These are phyloP conservation scores for Scenedesmus sp. DNA, from an alignment of 163 green algal species.

Conservation along the genomic window DNA sequence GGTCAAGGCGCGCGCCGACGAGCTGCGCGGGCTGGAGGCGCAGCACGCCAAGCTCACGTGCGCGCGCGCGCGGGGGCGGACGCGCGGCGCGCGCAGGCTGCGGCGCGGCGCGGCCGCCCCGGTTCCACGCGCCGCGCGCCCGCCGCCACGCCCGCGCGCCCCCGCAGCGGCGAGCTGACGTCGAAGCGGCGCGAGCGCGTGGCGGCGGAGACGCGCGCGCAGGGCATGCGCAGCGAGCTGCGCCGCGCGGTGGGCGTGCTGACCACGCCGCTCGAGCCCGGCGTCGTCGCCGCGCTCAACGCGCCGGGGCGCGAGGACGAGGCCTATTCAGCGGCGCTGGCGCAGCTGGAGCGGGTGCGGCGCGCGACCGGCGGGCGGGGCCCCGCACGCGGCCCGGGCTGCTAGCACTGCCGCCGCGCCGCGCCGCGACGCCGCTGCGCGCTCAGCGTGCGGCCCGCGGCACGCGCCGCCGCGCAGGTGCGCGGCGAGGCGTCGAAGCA, in stretches of 20 bases:
- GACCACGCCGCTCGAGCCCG: neutral
- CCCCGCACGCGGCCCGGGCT: too few species aligned
- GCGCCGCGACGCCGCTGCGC: too few species aligned
- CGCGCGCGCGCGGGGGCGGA: too few species aligned
- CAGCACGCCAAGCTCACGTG: conserved; percentile 11
- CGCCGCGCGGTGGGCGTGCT: neutral
- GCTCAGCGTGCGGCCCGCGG: too few species aligned
- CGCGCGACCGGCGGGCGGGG: too few species aligned
- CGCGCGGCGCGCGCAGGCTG: neutral
- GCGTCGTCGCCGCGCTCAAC: neutral
- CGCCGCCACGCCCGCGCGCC: neutral
- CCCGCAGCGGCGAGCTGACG: conserved; percentile 18
- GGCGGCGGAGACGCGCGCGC: neutral
- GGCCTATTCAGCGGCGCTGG: neutral
- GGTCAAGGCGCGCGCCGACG: neutral
- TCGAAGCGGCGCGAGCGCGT: conserved; percentile 17
- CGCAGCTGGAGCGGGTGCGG: conserved; percentile 1
- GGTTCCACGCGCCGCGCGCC: neutral
- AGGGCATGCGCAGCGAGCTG: conserved; percentile 31
- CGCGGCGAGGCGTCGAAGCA: neutral
- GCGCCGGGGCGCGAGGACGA: neutral
- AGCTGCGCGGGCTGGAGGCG: conserved; percentile 24
- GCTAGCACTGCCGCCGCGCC: too few species aligned
- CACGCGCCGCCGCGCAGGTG: neutral
- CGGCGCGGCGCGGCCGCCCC: neutral